phyloP scores from a whole-genome alignment of 108 stramenopile genomes.

The Nitzschia inconspicua region DNA sequence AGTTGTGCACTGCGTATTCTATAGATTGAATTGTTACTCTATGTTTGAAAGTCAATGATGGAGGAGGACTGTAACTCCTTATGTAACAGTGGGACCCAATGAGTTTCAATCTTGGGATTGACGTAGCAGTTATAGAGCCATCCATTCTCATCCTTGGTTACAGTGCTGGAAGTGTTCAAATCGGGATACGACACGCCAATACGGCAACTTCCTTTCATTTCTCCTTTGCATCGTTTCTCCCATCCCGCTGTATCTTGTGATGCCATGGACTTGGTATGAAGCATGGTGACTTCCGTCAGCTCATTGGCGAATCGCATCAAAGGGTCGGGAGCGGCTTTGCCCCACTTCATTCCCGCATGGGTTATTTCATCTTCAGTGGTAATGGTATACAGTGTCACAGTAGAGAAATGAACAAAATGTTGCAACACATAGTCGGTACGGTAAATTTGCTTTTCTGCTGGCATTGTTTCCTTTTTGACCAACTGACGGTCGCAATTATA shows the following conservation, averaged over 20 bases:
- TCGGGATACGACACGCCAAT: slow-evolving; percentile 58
- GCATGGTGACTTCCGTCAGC: slow-evolving; percentile 68
- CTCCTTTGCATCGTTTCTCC: slow-evolving; percentile 33
- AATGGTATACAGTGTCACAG: slow-evolving; percentile 44
- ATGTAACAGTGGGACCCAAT: slow-evolving; percentile 52
- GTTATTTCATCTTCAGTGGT: slow-evolving; percentile 32
- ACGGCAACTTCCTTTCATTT: slow-evolving; percentile 24
- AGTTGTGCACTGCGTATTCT: too few species aligned
- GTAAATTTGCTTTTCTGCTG: slow-evolving; percentile 80
- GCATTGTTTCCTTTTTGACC: slow-evolving; percentile 62
- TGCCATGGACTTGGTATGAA: slow-evolving; percentile 68
- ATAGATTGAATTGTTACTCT: too few species aligned
- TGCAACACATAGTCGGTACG: slow-evolving; percentile 68
- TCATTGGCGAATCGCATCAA: slow-evolving; percentile 53
- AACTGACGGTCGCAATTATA: slow-evolving; percentile 79
- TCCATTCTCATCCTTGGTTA: slow-evolving; percentile 22
- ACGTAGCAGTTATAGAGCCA: slow-evolving; percentile 66
- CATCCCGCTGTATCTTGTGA: slow-evolving; percentile 38
- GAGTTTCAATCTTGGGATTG: slow-evolving; percentile 53
- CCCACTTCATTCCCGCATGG: slow-evolving; percentile 15
- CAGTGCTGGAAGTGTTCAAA: not conserved
- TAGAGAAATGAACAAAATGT: slow-evolving; percentile 85
- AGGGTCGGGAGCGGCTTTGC: slow-evolving; percentile 20
- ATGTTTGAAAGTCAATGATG: slow-evolving; percentile 4
- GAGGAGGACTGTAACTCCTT: slow-evolving; percentile 13